A percentile compares a stretch with the other conserved stretches of the same genome.
Evolutionary conservation across 2,329 filamentous ascomycete species (phyloP).

Genomic region (Magnaporthiopsis rhizophila): DNA sequence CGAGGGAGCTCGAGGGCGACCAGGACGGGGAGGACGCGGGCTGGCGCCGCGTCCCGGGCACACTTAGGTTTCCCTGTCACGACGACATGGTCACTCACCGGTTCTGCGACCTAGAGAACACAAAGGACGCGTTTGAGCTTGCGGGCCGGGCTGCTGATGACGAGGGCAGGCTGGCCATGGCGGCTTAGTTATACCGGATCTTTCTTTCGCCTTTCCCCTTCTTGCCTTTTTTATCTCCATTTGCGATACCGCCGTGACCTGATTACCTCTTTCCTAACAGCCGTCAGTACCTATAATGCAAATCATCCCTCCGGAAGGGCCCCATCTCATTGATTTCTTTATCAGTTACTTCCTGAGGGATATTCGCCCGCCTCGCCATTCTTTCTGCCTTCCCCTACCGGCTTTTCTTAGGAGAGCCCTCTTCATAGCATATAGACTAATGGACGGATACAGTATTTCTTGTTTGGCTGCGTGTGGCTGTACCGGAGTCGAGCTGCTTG

Average conservation of each 20-base stretch:
- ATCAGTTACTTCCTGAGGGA: too few species aligned
- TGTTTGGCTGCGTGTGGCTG: too few species aligned
- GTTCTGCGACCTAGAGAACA: slow-evolving; percentile 54
- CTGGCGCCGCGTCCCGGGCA: slow-evolving; percentile 29
- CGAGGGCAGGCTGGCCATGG: slow-evolving; percentile 61
- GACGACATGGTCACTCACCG: slow-evolving; percentile 63
- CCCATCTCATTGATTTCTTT: too few species aligned
- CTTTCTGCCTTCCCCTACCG: too few species aligned
- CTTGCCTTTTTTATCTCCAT: slow-evolving; percentile 1
- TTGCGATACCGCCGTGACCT: not conserved
- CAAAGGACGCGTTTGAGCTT: slow-evolving; percentile 64
- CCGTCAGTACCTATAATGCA: not conserved
- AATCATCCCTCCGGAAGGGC: too few species aligned
- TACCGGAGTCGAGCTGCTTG: too few species aligned
- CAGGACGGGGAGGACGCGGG: slow-evolving; percentile 49
- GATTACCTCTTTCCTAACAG: not conserved
- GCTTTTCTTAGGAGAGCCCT: too few species aligned
- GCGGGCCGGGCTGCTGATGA: slow-evolving; percentile 64
- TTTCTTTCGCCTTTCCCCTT: not conserved
- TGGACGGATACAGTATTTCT: too few species aligned
- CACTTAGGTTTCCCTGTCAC: slow-evolving; percentile 47
- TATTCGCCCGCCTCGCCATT: too few species aligned
- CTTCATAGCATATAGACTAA: too few species aligned
- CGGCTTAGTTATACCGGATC: slow-evolving; percentile 11
- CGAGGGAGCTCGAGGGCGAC: slow-evolving; percentile 29